Evolutionary conservation across 1,284 basidiomycete genomes (phyloP), one percentile per base, ranked within the genome.

Genomic region (Athelia sp.): DNA sequence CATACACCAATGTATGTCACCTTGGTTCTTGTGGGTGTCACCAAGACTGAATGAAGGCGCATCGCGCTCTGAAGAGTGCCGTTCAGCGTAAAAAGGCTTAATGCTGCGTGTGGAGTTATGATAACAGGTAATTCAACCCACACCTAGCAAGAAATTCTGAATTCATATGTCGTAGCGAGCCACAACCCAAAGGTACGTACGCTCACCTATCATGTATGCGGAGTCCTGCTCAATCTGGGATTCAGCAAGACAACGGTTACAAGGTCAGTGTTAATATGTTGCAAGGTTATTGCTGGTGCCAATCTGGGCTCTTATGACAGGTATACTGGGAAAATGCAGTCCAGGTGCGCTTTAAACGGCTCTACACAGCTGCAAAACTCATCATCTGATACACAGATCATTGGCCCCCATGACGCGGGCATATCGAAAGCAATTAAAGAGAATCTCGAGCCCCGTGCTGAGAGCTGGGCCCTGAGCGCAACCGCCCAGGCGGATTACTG

Each of bases 281-380:
- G 3, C 48, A 15, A 15, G n/a, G n/a, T 18, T 14, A 18, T 14
- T 34, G 15, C 4, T 45, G 22, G 15, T 4, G 15, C n/a, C 36
- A 18, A 24, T 34, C 17, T 17, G 19, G 43, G 23, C 31, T 42
- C 18, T 52, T 48, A 44, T 32, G 19, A 10, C 36, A 87, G 86
- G 87, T 90, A 11, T 91, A 91, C 56, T 90, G 88, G 88, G 86
- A 89, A 62, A 91, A 90, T 59, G 87, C 79, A 0, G 84, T 90
- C 1, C 87, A 90, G 71, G 87, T 87, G 58, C 42, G 62, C 43
- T 29, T 29, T 23, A 44, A 45, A 32, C 43, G 35, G 17, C 45
- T 31, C n/a, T 14, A 31, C 24, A 23, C 29, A 13, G 35, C 29
- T 29, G 22, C 31, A 15, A 29, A 17, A 18, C 43, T 46, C 34